Evolutionary conservation across 2,329 filamentous ascomycete species (phyloP).

Genomic region (Hymenoscyphus repandus): DNA sequence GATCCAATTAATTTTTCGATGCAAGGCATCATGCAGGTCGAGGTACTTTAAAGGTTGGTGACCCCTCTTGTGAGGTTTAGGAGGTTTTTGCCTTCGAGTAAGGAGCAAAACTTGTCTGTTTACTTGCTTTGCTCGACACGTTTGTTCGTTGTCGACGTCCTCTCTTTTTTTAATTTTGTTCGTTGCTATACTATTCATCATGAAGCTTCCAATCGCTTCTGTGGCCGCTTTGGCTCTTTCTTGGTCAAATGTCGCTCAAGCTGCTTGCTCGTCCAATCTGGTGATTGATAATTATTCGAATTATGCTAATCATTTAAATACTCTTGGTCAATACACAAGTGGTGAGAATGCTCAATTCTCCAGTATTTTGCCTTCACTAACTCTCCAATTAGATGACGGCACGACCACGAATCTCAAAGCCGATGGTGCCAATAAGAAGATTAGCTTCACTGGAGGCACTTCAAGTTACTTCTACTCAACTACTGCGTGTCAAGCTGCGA

Average conservation of each 20-base stretch:
- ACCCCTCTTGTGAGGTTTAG: background rate
- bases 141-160: conserved; percentile 15
- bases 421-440: conserved; percentile 36
- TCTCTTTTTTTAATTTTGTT: conserved; percentile 7
- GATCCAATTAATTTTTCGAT: too few species aligned
- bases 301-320: conserved; percentile 31
- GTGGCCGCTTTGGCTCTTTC: conserved; percentile 4
- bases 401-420: conserved; percentile 40
- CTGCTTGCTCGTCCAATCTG: conserved; percentile 27
- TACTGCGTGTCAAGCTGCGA: conserved; percentile 42
- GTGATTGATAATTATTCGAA: conserved; percentile 30
- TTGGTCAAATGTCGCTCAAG: conserved; percentile 12
- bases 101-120: background rate
- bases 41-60: background rate
- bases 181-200: background rate
- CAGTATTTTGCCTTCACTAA: conserved; percentile 1
- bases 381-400: conserved; percentile 39
- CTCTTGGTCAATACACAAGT: conserved; percentile 33
- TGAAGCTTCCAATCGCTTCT: conserved; percentile 8
- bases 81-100: background rate
- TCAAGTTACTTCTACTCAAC: conserved; percentile 50
- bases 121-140: background rate
- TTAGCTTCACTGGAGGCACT: conserved; percentile 45
- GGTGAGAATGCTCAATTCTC: conserved; percentile 24
- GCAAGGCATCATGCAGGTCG: background rate